Percentiles rank a stretch among this genome's conserved stretches.
These are phyloP conservation scores for Canavalia gladiata DNA, from an alignment of 306 rosid species.

Conservation along the genomic window DNA sequence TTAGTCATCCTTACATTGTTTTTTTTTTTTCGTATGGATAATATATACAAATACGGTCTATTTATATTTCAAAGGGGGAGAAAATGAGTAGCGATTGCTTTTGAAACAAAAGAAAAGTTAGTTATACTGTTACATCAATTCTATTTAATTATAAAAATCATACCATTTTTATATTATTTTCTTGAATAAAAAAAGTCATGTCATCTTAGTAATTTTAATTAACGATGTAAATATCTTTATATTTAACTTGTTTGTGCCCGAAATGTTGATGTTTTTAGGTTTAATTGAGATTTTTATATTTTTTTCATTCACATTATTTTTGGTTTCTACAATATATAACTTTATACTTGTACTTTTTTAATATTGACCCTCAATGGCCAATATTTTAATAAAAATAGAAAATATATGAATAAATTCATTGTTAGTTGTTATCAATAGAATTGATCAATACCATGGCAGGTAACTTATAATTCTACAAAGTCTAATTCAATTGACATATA, in stretches of 20 bases:
- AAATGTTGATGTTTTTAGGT: background rate
- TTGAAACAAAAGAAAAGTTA: background rate
- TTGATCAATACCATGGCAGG: no score
- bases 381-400: background rate
- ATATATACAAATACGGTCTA: background rate
- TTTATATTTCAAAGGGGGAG: background rate
- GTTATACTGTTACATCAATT: conserved; percentile 4
- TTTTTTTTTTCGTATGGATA: background rate
- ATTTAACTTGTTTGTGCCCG: background rate
- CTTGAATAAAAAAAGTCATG: background rate
- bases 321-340: background rate
- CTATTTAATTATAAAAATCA: background rate
- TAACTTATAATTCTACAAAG: no score
- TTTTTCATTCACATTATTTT: no score
- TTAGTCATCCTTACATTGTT: background rate
- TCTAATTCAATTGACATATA: no score
- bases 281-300: no score
- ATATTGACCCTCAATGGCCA: background rate
- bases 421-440: no score
- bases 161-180: background rate
- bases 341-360: background rate
- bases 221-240: no score
- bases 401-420: background rate
- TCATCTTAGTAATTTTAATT: background rate
- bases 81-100: background rate